These are phyloP conservation scores for Ogataea paraovalis DNA, from an alignment of 805 yeast genomes.

Conservation along the genomic window DNA sequence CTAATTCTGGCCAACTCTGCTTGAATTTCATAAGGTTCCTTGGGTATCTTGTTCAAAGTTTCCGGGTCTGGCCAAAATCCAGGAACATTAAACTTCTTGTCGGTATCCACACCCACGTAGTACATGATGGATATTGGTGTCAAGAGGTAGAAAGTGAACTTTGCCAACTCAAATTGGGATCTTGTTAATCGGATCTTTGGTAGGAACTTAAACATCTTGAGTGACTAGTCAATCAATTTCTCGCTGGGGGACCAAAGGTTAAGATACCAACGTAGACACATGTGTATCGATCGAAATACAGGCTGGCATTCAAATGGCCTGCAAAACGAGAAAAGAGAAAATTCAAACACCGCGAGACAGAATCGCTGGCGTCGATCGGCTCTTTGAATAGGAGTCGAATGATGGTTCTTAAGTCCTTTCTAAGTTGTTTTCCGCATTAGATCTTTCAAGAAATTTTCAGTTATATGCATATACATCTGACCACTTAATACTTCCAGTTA, in stretches of 20 bases:
- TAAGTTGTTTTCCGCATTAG: too few species aligned
- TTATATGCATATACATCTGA: too few species aligned
- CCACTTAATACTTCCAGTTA: too few species aligned
- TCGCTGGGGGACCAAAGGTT: too few species aligned
- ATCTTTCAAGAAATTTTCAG: too few species aligned
- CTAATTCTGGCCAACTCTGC: slow-evolving; percentile 88
- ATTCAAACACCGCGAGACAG: neutral
- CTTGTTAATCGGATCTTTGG: slow-evolving; percentile 35
- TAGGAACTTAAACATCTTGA: slow-evolving; percentile 3
- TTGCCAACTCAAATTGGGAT: slow-evolving; percentile 51
- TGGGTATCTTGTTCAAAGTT: slow-evolving; percentile 85
- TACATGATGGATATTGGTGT: slow-evolving; percentile 92
- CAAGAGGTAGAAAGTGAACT: slow-evolving; percentile 78
- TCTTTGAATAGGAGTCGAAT: too few species aligned
- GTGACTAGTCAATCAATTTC: too few species aligned
- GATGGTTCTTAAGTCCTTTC: too few species aligned
- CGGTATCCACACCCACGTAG: slow-evolving; percentile 88
- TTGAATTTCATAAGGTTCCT: slow-evolving; percentile 86
- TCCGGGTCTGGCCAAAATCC: slow-evolving; percentile 98
- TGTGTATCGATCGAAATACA: too few species aligned
- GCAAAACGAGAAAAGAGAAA: too few species aligned
- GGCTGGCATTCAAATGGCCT: too few species aligned
- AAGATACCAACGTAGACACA: too few species aligned
- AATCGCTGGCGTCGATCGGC: neutral
- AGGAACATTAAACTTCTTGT: slow-evolving; percentile 81